These are phyloP conservation scores for Cetraspora pellucida DNA, from an alignment of 192 early-diverging fungal species.

Conservation along the genomic window DNA sequence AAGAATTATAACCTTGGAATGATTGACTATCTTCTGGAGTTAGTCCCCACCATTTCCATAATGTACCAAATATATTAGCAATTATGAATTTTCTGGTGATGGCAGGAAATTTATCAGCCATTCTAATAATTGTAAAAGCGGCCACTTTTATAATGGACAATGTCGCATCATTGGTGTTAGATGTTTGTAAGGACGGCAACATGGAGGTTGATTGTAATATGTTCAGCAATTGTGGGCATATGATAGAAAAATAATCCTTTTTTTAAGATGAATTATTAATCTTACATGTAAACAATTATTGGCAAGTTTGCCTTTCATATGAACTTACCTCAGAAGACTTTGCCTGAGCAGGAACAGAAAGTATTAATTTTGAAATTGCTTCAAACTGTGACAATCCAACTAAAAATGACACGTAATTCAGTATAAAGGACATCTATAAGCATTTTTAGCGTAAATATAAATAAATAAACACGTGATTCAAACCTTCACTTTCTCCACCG, in stretches of 20 bases:
- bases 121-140: constrained; percentile 54
- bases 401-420: background rate
- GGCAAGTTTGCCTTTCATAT: background rate
- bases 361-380: constrained; percentile 58
- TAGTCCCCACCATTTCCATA: constrained; percentile 45
- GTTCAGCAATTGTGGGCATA: constrained; percentile 52
- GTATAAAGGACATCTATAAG: background rate
- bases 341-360: constrained; percentile 61
- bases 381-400: constrained; percentile 60
- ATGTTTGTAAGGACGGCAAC: background rate
- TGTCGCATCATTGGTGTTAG: background rate
- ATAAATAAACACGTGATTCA: background rate
- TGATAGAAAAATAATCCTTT: constrained; percentile 53
- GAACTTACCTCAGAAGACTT: constrained; percentile 54
- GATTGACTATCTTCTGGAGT: constrained; percentile 13
- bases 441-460: background rate
- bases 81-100: constrained; percentile 56
- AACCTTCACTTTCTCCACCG: constrained; percentile 53
- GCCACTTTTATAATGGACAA: constrained; percentile 41
- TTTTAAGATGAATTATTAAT: background rate
- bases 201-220: constrained; percentile 23
- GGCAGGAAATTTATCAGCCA: constrained; percentile 53
- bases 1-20: constrained; percentile 7
- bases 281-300: background rate
- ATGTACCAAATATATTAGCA: constrained; percentile 41